A percentile compares a stretch with the other conserved stretches of the same genome.
phyloP scores from a whole-genome alignment of 306 rosid species.

The Cucurbita maxima region DNA sequence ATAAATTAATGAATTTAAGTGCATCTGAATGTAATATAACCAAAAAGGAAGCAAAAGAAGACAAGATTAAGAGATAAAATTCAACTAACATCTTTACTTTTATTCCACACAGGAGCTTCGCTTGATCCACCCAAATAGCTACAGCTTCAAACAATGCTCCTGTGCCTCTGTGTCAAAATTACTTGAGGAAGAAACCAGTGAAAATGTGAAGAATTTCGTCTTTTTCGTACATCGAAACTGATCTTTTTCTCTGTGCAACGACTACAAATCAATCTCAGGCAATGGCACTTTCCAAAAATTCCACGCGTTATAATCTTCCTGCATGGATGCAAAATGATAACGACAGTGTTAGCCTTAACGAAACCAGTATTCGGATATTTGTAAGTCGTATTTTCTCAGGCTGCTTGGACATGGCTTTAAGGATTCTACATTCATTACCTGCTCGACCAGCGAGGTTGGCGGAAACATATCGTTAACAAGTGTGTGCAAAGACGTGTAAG shows the following conservation, averaged over 20 bases:
- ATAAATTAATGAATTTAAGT: background rate
- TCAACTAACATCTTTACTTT: constrained; percentile 2
- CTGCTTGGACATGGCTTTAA: background rate
- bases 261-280: constrained; percentile 30
- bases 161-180: constrained; percentile 1
- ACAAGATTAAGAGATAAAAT: background rate
- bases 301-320: constrained; percentile 95
- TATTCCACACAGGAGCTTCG: constrained; percentile 2
- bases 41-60: background rate
- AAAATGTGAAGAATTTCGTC: background rate
- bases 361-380: background rate
- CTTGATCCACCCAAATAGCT: background rate
- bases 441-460: constrained; percentile 77
- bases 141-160: constrained; percentile 1
- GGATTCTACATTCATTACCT: constrained; percentile 27
- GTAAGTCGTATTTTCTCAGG: background rate
- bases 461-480: constrained; percentile 98
- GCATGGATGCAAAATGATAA: constrained; percentile 15
- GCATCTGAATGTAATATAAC: background rate
- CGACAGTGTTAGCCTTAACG: background rate
- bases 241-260: background rate
- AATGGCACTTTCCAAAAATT: constrained; percentile 74
- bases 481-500: constrained; percentile 89
- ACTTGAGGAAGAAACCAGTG: background rate
- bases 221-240: background rate